phyloP scores from a whole-genome alignment of 2,329 filamentous ascomycete genomes.

The Sphaerulina vaccinii region DNA sequence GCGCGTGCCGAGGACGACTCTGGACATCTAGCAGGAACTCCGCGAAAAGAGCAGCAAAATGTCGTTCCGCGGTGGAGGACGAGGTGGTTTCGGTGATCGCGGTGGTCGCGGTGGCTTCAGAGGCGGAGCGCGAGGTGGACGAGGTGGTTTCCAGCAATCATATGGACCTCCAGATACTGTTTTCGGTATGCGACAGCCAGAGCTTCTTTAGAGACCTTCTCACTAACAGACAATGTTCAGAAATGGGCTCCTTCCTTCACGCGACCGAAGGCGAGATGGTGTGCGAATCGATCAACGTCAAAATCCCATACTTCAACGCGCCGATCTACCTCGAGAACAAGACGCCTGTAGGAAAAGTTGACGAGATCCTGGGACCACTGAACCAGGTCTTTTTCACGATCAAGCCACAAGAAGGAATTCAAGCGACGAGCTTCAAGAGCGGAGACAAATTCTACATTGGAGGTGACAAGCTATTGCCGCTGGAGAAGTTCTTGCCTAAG shows the following conservation, averaged over 20 bases:
- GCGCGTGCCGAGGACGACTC: slow-evolving; percentile 5
- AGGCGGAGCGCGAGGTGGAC: slow-evolving; percentile 30
- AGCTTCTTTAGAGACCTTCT: background rate
- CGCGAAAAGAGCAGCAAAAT: slow-evolving; percentile 18
- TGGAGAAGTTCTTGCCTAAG: slow-evolving; percentile 96
- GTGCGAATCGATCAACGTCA: slow-evolving; percentile 90
- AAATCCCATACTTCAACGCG: slow-evolving; percentile 98
- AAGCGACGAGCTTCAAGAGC: slow-evolving; percentile 88
- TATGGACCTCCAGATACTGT: slow-evolving; percentile 48
- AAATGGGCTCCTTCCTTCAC: slow-evolving; percentile 94
- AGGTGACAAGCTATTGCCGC: slow-evolving; percentile 84
- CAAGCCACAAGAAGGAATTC: slow-evolving; percentile 94
- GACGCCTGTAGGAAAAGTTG: slow-evolving; percentile 83
- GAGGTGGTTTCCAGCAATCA: slow-evolving; percentile 39
- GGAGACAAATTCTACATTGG: slow-evolving; percentile 95
- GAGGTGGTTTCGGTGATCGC: slow-evolving; percentile 25
- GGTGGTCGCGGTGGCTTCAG: slow-evolving; percentile 31
- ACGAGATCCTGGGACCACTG: slow-evolving; percentile 95
- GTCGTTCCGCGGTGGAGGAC: slow-evolving; percentile 32
- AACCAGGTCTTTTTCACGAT: slow-evolving; percentile 99
- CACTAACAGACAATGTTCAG: slow-evolving; percentile 38
- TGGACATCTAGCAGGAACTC: background rate
- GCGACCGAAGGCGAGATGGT: slow-evolving; percentile 97
- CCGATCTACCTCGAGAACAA: slow-evolving; percentile 99
- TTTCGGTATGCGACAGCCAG: slow-evolving; percentile 36